These are phyloP conservation scores for Linnemannia zychae DNA, from an alignment of 192 early-diverging fungal species.

Conservation along the genomic window DNA sequence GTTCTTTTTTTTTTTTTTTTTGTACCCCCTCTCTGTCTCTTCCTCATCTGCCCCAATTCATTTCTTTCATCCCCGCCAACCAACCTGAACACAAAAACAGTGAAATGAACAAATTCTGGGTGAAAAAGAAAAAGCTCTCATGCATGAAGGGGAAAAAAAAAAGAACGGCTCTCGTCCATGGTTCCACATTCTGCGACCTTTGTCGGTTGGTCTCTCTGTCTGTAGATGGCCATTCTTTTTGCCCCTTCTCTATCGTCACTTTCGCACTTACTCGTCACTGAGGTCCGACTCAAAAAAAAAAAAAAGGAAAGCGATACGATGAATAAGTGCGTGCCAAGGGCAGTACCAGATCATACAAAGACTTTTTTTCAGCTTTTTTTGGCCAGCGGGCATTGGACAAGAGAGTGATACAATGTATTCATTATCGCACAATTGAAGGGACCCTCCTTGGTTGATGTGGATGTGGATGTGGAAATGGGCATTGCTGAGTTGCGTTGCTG, in stretches of 20 bases:
- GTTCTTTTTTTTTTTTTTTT: not conserved
- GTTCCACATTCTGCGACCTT: not conserved
- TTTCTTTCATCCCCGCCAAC: slow-evolving; percentile 7
- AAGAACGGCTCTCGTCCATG: not conserved
- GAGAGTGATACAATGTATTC: not conserved
- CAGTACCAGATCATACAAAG: not conserved
- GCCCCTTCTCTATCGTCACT: not conserved
- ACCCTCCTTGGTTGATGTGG: no score
- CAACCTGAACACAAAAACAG: not conserved
- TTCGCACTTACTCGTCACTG: not conserved
- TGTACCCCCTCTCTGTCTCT: not conserved
- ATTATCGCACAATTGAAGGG: not conserved
- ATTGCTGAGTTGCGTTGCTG: not conserved
- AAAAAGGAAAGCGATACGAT: not conserved
- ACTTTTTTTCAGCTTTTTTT: not conserved
- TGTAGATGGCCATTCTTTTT: no score
- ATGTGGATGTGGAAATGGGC: not conserved
- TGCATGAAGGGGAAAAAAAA: not conserved
- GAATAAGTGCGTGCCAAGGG: not conserved
- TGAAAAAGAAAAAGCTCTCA: not conserved
- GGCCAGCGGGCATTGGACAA: not conserved
- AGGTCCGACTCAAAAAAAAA: not conserved
- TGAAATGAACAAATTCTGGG: not conserved
- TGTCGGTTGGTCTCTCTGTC: not conserved
- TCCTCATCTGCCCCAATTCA: not conserved